Conservation (phyloP, 441 rosid species). For the Eruca vesicaria region DNA sequence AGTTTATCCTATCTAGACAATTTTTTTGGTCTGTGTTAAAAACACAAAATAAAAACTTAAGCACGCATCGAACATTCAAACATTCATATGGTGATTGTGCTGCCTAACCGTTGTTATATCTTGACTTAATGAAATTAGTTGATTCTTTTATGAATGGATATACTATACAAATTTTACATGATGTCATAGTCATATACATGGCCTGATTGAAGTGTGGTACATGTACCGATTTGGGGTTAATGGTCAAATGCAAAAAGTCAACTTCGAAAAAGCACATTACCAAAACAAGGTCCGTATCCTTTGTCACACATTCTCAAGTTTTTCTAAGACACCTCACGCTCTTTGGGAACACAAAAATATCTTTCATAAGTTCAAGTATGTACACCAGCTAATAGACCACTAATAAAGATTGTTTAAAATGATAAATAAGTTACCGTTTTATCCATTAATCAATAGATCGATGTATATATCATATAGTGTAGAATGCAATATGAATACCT, state of each 20-base stretch:
- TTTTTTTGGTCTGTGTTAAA: not conserved
- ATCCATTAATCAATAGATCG: not conserved
- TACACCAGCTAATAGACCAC: not conserved
- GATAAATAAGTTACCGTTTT: not conserved
- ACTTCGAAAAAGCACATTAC: slow-evolving; percentile 22
- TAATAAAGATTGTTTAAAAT: not conserved
- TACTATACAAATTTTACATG: not conserved
- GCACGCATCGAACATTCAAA: not conserved
- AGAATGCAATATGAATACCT: not conserved
- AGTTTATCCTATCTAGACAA: not conserved
- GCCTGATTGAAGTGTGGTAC: slow-evolving; percentile 15
- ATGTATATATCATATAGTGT: not conserved
- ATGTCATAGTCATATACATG: slow-evolving; percentile 10
- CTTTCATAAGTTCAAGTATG: not conserved
- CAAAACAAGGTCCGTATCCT: slow-evolving; percentile 23
- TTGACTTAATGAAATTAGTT: not conserved
- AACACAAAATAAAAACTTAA: not conserved
- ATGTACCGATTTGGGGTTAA: slow-evolving; percentile 22
- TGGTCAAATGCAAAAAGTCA: slow-evolving; percentile 24
- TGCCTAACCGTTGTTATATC: not conserved
- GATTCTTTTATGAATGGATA: not conserved
- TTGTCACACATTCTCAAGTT: slow-evolving; percentile 14
- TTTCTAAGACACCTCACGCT: slow-evolving; percentile 1
- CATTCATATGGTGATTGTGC: not conserved
- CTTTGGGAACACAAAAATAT: slow-evolving; percentile 1